Conservation (phyloP, 805 yeast genomes). For the Candida parachauliodes region DNA sequence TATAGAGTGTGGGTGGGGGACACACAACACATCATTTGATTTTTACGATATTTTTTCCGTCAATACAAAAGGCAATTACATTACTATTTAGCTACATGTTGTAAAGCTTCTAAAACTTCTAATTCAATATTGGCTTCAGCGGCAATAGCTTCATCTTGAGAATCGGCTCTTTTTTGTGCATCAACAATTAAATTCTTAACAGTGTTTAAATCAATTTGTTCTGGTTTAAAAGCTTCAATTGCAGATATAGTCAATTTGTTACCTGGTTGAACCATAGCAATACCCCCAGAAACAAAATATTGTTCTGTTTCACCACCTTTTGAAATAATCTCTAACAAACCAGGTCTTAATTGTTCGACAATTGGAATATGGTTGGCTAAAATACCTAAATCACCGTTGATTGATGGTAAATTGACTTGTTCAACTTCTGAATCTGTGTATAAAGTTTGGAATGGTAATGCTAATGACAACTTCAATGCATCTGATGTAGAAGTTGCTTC, state of each 20-base stretch:
- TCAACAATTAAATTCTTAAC: conserved; percentile 81
- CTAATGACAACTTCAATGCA: conserved; percentile 80
- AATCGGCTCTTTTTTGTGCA: conserved; percentile 86
- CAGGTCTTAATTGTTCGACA: conserved; percentile 94
- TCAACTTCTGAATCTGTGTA: conserved; percentile 53
- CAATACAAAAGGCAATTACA: conserved; percentile 1
- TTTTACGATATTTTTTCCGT: conserved; percentile 2
- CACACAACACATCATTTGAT: background rate
- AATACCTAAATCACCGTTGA: conserved; percentile 94
- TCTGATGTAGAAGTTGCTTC: conserved; percentile 56
- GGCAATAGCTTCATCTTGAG: conserved; percentile 82
- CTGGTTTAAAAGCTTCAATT: conserved; percentile 91
- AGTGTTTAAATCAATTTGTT: conserved; percentile 75
- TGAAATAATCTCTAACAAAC: conserved; percentile 88
- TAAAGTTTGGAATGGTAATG: conserved; percentile 81
- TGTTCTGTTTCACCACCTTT: conserved; percentile 66
- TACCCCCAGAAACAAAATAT: conserved; percentile 93
- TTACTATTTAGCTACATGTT: conserved; percentile 67
- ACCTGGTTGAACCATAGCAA: conserved; percentile 94
- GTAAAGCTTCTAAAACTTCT: conserved; percentile 93
- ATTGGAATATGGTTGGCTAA: conserved; percentile 97
- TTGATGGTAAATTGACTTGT: conserved; percentile 92
- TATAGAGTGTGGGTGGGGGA: conserved; percentile 1
- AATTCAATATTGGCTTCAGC: conserved; percentile 94
- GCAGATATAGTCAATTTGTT: conserved; percentile 87